Base-by-base conservation (phyloP, 129 eudicot species). In the Kitagawia praeruptora region DNA sequence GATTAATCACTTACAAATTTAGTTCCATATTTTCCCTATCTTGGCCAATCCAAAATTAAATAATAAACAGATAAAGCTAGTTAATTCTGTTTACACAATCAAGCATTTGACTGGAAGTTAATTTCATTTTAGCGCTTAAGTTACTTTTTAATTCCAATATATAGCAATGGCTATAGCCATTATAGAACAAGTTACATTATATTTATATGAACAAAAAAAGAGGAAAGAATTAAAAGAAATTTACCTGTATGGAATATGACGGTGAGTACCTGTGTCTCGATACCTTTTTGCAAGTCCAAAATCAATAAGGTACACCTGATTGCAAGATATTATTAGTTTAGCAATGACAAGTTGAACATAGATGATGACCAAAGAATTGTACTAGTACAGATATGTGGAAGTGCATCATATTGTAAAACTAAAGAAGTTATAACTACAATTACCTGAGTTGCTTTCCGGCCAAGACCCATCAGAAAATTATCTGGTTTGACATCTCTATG, bases 261-360 rank as follows among this genome's bases (percentile, higher is more conserved):
- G 81, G 81, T 86, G 86, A 23, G 92, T 84, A 19, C 92, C 61
- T 28, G 93, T 84, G 69, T 95, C 98, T 16, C 92, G 89, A 58
- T 87, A 95, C 87, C 98, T 85, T 87, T 95, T 95, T 61, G 98
- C 98, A 80, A 95, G 96, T 81, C 98, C 98, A 77, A 95, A 95
- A 86, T 95, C 98, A 75, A 95, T 95, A 78, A 92, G 86, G 84
- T 95, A 95, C 69, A 90, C 98, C 98, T 95, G 81, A 64, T 34
- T 34, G 41, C 42, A 56, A 23, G 13, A 56, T 23, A 56, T 23
- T 12, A 64, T 25, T 28, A 28, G 38, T 64, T 9, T 27, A 11
- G 1, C 19, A 4, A 3, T 28, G 7, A 11, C 38, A 13, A 67
- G 31, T 67, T 67, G 21, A 67, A 6, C 37, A 67, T 67, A 3